These are phyloP conservation scores for Ophiognomonia clavigignenti-juglandacearum DNA, from an alignment of 2,329 filamentous ascomycete species.

Conservation along the genomic window DNA sequence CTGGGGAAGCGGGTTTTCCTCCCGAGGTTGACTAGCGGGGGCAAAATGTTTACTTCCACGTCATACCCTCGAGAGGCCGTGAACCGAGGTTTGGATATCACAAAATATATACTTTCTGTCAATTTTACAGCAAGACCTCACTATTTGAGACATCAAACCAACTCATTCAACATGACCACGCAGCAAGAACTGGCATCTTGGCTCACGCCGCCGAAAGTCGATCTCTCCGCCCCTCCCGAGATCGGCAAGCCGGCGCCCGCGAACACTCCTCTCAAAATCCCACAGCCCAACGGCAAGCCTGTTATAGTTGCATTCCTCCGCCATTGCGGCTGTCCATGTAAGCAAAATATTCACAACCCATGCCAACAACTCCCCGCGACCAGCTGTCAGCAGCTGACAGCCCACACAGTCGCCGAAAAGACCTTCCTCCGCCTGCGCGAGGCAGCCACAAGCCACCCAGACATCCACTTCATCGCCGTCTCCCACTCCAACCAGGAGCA, in stretches of 20 bases:
- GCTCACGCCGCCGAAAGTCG: constrained; percentile 9
- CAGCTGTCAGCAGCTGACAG: neutral
- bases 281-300: constrained; percentile 47
- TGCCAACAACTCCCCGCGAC: neutral
- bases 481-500: constrained; percentile 52
- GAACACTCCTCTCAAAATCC: constrained; percentile 37
- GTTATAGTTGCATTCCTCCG: constrained; percentile 63
- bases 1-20: too few species aligned
- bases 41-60: too few species aligned
- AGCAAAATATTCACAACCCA: constrained; percentile 18
- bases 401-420: constrained; percentile 65
- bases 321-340: constrained; percentile 72
- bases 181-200: constrained; percentile 2
- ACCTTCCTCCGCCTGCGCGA: constrained; percentile 51
- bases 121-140: too few species aligned
- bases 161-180: neutral
- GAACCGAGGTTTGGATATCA: too few species aligned
- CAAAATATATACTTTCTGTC: too few species aligned
- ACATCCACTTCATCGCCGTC: constrained; percentile 54
- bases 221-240: constrained; percentile 42
- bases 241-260: constrained; percentile 53
- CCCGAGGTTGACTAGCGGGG: too few species aligned
- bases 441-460: constrained; percentile 42
- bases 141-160: too few species aligned
- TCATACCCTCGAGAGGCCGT: too few species aligned